Evolutionary conservation across 495 filamentous ascomycete genomes (phyloP).

Genomic region (Bryoglossum gracile): DNA sequence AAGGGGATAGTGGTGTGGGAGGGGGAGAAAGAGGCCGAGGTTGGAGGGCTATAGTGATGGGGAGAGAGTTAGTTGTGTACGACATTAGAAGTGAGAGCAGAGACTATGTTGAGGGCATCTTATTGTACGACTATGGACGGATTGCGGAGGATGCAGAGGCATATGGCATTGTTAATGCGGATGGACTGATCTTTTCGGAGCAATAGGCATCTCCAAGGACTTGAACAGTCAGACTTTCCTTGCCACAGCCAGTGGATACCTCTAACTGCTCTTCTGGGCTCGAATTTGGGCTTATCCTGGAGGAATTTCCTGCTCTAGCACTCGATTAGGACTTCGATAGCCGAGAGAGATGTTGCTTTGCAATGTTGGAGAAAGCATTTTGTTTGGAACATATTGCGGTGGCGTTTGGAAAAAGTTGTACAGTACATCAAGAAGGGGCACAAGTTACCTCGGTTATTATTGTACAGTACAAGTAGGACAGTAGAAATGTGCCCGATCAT

Average conservation of each 20-base stretch:
- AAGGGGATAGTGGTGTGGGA: neutral
- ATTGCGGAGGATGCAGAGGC: too few relatives aligned
- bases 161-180: too few relatives aligned
- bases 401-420: constrained; percentile 17
- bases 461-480: constrained; percentile 1
- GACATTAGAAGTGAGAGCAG: too few relatives aligned
- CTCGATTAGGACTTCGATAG: too few relatives aligned
- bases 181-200: too few relatives aligned
- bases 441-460: neutral
- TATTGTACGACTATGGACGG: neutral
- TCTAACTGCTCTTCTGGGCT: too few relatives aligned
- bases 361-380: too few relatives aligned
- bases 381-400: constrained; percentile 23
- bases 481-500: neutral
- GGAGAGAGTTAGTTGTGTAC: neutral
- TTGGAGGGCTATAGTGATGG: neutral
- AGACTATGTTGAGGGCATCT: neutral
- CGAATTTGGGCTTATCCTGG: too few relatives aligned
- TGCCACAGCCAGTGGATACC: too few relatives aligned
- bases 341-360: neutral
- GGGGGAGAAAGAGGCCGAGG: neutral
- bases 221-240: too few relatives aligned
- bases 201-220: too few relatives aligned
- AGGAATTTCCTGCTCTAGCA: too few relatives aligned
- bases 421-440: constrained; percentile 1